Evolutionary conservation across 2,329 filamentous ascomycete genomes (phyloP).

Genomic region (Colletotrichum falcatum): DNA sequence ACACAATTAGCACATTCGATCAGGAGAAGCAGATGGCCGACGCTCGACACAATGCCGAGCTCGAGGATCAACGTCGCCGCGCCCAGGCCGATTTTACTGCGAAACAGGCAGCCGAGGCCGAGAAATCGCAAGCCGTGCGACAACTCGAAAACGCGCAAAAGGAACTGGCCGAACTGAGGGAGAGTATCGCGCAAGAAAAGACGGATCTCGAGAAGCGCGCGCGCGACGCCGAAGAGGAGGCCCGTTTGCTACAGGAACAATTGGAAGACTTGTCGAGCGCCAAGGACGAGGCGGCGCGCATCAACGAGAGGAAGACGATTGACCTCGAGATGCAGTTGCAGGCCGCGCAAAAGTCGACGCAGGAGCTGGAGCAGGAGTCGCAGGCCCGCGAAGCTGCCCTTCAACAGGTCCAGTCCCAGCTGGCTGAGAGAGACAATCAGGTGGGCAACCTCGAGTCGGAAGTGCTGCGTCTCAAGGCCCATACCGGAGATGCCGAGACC

Average conservation of each 20-base stretch:
- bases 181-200: slow-evolving; percentile 65
- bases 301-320: slow-evolving; percentile 64
- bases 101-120: slow-evolving; percentile 69
- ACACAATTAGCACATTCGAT: slow-evolving; percentile 87
- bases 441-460: slow-evolving; percentile 84
- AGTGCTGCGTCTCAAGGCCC: slow-evolving; percentile 84
- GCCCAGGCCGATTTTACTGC: slow-evolving; percentile 88
- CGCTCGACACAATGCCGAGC: slow-evolving; percentile 84
- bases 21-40: slow-evolving; percentile 87
- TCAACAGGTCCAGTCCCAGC: slow-evolving; percentile 72
- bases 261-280: slow-evolving; percentile 75
- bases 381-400: slow-evolving; percentile 67
- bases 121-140: slow-evolving; percentile 61
- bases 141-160: slow-evolving; percentile 62
- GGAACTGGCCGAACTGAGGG: slow-evolving; percentile 65
- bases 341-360: slow-evolving; percentile 59
- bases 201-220: slow-evolving; percentile 76
- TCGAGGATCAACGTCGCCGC: slow-evolving; percentile 82
- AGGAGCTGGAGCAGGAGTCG: slow-evolving; percentile 71
- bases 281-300: slow-evolving; percentile 77
- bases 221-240: slow-evolving; percentile 79
- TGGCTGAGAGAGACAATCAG: slow-evolving; percentile 77
- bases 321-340: slow-evolving; percentile 67
- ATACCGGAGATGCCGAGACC: slow-evolving; percentile 88
- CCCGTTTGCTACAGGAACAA: slow-evolving; percentile 81